A percentile compares a stretch with the other conserved stretches of the same genome.
phyloP scores from a whole-genome alignment of 2,329 filamentous ascomycete species.

The Beauveria varroae region DNA sequence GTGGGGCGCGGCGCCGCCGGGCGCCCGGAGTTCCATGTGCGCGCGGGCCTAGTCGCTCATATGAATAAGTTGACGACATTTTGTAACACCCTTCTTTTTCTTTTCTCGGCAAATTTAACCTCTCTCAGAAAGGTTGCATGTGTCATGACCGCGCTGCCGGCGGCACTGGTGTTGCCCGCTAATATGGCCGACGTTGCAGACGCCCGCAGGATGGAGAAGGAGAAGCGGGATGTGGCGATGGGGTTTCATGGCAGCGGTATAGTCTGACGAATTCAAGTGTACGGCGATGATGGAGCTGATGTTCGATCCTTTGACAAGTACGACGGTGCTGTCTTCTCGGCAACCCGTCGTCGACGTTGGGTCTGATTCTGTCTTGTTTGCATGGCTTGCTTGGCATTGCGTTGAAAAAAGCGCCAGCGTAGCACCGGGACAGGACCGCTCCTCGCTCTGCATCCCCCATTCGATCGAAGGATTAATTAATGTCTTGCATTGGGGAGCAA shows the following conservation, averaged over 20 bases:
- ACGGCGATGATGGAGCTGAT: neutral
- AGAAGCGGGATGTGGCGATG: too few relatives aligned
- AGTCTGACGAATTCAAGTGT: too few relatives aligned
- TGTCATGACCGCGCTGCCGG: neutral
- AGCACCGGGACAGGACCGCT: neutral
- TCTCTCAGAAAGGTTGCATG: neutral
- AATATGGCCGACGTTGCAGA: neutral
- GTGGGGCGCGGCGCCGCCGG: neutral
- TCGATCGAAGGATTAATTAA: neutral
- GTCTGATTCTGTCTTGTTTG: too few relatives aligned
- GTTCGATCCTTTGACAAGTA: neutral
- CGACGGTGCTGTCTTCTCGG: too few relatives aligned
- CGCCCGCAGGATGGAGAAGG: neutral
- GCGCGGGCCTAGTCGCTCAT: neutral
- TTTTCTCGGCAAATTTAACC: neutral
- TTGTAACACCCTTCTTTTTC: too few relatives aligned
- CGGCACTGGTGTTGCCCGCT: neutral
- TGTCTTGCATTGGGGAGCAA: neutral
- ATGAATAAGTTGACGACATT: too few relatives aligned
- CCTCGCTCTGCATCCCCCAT: neutral
- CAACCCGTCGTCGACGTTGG: too few relatives aligned
- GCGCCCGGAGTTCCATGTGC: neutral
- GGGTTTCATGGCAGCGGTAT: neutral
- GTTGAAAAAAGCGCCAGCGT: neutral
- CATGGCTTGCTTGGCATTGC: neutral